Conservation (phyloP, 257 asterid species). For the Jaltomata sinuosa region DNA sequence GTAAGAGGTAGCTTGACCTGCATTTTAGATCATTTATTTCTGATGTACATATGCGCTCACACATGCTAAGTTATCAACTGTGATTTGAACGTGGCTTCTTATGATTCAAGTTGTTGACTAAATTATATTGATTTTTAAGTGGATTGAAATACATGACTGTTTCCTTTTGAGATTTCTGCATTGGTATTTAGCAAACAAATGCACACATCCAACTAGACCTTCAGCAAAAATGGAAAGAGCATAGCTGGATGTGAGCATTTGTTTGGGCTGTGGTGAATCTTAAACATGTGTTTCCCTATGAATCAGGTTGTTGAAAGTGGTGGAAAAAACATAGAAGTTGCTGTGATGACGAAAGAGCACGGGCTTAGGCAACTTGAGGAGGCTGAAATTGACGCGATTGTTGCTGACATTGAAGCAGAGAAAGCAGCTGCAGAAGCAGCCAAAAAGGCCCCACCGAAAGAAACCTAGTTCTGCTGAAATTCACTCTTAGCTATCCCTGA, state of each 20-base stretch:
- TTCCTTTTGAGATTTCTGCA: background rate
- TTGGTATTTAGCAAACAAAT: background rate
- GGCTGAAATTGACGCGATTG: slow-evolving; percentile 86
- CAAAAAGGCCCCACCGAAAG: slow-evolving; percentile 64
- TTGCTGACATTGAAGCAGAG: slow-evolving; percentile 83
- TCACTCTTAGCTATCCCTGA: background rate
- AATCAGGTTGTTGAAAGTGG: slow-evolving; percentile 92
- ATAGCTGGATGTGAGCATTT: background rate
- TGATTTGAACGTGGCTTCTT: background rate
- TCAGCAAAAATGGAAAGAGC: background rate
- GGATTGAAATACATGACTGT: background rate
- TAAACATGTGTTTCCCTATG: background rate
- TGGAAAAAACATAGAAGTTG: slow-evolving; percentile 96
- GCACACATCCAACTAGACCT: background rate
- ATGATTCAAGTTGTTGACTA: background rate
- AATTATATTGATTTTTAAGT: background rate
- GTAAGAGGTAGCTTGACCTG: background rate
- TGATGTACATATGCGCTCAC: background rate
- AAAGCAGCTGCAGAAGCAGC: slow-evolving; percentile 99
- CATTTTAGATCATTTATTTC: background rate
- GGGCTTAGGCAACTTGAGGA: slow-evolving; percentile 88
- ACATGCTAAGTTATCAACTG: background rate
- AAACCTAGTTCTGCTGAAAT: slow-evolving; percentile 25
- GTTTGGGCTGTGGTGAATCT: background rate
- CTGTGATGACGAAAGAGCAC: slow-evolving; percentile 75